A percentile compares a stretch with the other conserved stretches of the same genome.
These are phyloP conservation scores for Monosporascus sp. DNA, from an alignment of 2,329 filamentous ascomycete genomes.

Conservation along the genomic window DNA sequence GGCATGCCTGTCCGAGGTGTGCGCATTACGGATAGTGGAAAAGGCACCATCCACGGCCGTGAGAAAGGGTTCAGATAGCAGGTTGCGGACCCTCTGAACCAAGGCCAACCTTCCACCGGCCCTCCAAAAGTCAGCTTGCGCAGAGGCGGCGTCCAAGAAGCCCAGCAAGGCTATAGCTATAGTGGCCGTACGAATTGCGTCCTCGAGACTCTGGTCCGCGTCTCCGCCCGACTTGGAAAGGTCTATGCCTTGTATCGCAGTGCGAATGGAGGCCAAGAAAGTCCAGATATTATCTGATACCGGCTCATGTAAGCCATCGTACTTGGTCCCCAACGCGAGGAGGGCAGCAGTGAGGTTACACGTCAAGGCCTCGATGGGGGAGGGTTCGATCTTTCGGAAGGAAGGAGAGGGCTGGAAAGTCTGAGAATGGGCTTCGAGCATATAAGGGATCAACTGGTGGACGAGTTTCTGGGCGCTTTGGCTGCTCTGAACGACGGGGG, in stretches of 20 bases:
- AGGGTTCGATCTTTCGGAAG: conserved; percentile 77
- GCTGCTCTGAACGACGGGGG: conserved; percentile 63
- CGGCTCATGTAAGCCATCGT: conserved; percentile 61
- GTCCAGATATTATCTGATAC: conserved; percentile 62
- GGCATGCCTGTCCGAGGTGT: conserved; percentile 57
- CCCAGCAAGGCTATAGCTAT: conserved; percentile 83
- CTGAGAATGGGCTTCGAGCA: conserved; percentile 79
- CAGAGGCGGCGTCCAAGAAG: conserved; percentile 78
- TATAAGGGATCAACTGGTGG: conserved; percentile 75
- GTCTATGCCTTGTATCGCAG: conserved; percentile 52
- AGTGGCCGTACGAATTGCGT: conserved; percentile 65
- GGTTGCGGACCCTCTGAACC: conserved; percentile 63
- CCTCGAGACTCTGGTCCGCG: conserved; percentile 56
- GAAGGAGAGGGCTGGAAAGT: conserved; percentile 74
- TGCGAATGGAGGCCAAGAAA: conserved; percentile 68
- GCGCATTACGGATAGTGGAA: conserved; percentile 81
- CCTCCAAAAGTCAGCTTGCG: conserved; percentile 76
- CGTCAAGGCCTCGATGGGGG: conserved; percentile 80
- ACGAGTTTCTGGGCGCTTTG: conserved; percentile 74
- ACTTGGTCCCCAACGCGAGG: conserved; percentile 71
- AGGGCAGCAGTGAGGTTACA: conserved; percentile 75
- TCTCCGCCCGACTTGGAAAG: conserved; percentile 50
- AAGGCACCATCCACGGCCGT: conserved; percentile 84
- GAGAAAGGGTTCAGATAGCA: conserved; percentile 81
- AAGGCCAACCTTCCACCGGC: conserved; percentile 67